Conservation (phyloP, 176 grass and related monocot species). For the Aegilops bicornis region DNA sequence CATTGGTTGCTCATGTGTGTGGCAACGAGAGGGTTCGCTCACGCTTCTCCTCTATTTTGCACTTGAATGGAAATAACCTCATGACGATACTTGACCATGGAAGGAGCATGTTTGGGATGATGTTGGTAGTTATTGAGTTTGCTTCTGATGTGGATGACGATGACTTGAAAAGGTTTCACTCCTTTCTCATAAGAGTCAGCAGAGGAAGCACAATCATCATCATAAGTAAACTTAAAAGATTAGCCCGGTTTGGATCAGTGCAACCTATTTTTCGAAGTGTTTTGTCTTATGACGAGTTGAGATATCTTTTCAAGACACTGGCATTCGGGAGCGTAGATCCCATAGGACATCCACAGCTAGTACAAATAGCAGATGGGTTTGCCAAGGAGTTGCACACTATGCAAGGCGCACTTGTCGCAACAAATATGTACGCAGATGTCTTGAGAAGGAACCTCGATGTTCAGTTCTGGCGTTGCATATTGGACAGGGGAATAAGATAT, state of each 20-base stretch:
- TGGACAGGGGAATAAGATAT: neutral
- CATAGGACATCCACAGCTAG: neutral
- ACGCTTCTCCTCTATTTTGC: too few species aligned
- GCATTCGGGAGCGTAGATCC: neutral
- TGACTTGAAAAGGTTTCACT: neutral
- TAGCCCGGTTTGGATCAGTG: neutral
- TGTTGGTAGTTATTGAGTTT: neutral
- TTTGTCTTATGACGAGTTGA: neutral
- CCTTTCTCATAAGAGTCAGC: neutral
- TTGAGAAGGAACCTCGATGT: neutral
- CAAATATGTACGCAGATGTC: neutral
- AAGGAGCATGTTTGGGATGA: neutral
- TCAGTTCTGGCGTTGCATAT: neutral
- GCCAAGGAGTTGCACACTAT: neutral
- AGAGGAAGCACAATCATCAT: neutral
- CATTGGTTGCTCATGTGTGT: neutral
- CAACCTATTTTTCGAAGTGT: neutral
- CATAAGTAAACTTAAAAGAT: neutral
- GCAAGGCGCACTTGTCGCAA: neutral
- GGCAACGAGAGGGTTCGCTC: neutral
- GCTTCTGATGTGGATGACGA: neutral
- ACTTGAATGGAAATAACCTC: too few species aligned
- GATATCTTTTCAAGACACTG: neutral
- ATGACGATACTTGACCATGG: neutral
- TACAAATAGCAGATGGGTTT: neutral